phyloP scores from a whole-genome alignment of 352 stramenopile species.

The Phytophthora syringae region DNA sequence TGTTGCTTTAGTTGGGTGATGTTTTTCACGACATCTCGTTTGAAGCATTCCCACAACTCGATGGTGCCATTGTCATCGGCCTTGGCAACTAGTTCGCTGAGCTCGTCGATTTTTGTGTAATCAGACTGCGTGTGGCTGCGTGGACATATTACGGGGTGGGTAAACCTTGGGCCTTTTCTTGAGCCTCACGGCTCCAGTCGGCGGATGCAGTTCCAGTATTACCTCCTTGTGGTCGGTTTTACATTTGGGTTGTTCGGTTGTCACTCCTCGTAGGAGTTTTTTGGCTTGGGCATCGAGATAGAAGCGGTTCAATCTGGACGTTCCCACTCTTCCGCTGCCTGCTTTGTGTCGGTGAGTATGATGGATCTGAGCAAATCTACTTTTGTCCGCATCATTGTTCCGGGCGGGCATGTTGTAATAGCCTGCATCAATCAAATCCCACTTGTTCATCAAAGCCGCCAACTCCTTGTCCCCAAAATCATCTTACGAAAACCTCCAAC shows the following conservation, averaged over 20 bases:
- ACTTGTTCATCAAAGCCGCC: background rate
- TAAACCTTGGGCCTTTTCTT: background rate
- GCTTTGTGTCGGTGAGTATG: background rate
- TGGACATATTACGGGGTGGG: background rate
- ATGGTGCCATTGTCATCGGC: too few species aligned
- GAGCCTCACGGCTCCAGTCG: background rate
- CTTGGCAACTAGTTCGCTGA: too few species aligned
- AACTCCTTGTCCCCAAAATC: too few species aligned
- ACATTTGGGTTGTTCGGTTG: background rate
- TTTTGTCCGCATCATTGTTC: background rate
- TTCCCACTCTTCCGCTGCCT: background rate
- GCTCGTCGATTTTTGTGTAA: background rate
- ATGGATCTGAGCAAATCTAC: background rate
- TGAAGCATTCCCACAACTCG: background rate
- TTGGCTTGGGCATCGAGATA: background rate
- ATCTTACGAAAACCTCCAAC: too few species aligned
- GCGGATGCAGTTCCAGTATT: background rate
- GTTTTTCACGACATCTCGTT: too few species aligned
- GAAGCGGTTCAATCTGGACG: background rate
- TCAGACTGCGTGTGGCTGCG: background rate
- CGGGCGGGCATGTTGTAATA: background rate
- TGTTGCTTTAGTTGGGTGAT: too few species aligned
- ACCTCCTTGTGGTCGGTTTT: background rate
- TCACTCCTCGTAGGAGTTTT: background rate
- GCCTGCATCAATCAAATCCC: background rate